Base-by-base conservation (phyloP, 2,329 filamentous ascomycete genomes). In the Berkeleyomyces rouxiae region DNA sequence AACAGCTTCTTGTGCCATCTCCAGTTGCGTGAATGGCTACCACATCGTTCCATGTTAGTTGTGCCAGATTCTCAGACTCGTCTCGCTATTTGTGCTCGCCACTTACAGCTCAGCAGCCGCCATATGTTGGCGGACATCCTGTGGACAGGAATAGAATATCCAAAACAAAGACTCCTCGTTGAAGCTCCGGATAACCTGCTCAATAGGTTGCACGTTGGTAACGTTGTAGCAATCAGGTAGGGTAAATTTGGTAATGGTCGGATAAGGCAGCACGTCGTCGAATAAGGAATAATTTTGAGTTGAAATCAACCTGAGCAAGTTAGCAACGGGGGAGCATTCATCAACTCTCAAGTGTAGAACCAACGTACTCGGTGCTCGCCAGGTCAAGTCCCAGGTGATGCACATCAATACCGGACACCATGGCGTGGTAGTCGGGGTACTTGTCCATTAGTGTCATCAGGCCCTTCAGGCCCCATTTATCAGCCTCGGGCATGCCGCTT, bases 101-200 rank as follows among this genome's bases (percentile, higher is more conserved):
- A 55, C 81, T 72, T 73, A 85, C 82, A 86, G 74, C 70, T 86
- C 82, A 47, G 78, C 74, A 0, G 83, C 83, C 2, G 83, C 83
- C 72, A 84, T 74, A 58, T 83, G 79, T 69, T 86, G 83, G 70
- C 84, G 82, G 43, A 79, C 69, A 68, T 86, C 83, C 53, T 78
- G 76, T 6, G 83, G 81, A 65, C 81, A 84, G 71, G 80, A 84
- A 71, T 86, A 86, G 69, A 86, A 86, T 66, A 86, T 86, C 78
- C 81, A 85, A 71, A 86, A 82, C 58, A 86, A 72, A 0, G 83
- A 85, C 71, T 86, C 83, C 66, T 86, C 83, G 67, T 85, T 85
- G 71, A 86, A 85, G 66, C 79, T 84, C 47, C 76, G 76, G 58
- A 86, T 83, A 71, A 86, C 86, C 67, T 77, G 82, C 65, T 85